Evolutionary conservation across 2,329 filamentous ascomycete genomes (phyloP), one percentile per base, ranked within the genome.

Genomic region (Ophiostoma quercus): DNA sequence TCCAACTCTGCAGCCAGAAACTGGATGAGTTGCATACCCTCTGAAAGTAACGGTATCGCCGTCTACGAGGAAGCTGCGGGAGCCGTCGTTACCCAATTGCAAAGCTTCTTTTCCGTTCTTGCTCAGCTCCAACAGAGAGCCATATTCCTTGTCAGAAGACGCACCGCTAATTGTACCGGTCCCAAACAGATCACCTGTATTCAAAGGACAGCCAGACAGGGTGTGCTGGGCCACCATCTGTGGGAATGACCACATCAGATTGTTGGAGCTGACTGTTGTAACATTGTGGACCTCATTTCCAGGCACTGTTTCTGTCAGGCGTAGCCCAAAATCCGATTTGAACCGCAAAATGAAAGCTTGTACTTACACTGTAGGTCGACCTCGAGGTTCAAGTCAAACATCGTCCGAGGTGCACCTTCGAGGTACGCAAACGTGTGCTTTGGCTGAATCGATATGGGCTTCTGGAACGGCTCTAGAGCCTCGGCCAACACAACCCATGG

Each of bases 161-260:
- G 80, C 77, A 3, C 82, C 82, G 74, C 82, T 83, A 74, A 95
- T 94, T 0, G 92, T 95, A 2, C 92, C 92, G 1, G 89, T 92
- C 1, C 91, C 92, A 12, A 96, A 79, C 47, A 95, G 77, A 76
- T 96, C 92, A 60, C 92, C 92, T 0, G 88, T 84, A 2, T 87
- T 84, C 79, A 95, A 84, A 8, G 89, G 88, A 78, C 92, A 95
- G 5, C 92, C 92, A 0, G 88, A 90, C 71, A 92, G 85, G 2
- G 89, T 89, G 77, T 95, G 92, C 78, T 95, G 92, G 0, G 91
- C 86, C 41, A 95, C 81, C 91, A 94, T 94, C 76, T 95, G 92
- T 0, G 90, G 85, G 80, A 92, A 95, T 0, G 91, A 94, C 84
- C 88, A 96, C 1, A 94, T 83, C 0, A 95, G 82, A 67, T 82